Base-by-base conservation (phyloP, 2,329 filamentous ascomycete species). In the Ophiostoma fasciatum region DNA sequence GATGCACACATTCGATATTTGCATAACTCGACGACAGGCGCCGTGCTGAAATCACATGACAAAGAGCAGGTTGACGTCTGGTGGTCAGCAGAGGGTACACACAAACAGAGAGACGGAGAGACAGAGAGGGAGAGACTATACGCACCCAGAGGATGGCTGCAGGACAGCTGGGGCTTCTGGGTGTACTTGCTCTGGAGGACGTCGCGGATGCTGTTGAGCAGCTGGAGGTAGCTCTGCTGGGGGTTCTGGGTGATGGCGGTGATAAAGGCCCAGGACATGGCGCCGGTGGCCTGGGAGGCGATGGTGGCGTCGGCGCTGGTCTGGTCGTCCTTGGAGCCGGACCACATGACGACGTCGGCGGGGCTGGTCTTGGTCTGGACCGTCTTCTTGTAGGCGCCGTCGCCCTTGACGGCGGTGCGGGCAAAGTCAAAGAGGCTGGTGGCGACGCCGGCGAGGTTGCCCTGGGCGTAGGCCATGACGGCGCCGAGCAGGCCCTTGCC, bases 261-360 rank as follows among this genome's bases (percentile, higher is more conserved):
- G 55, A 98, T 87, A 56, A 98, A 98, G 9, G 90, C 90, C 77
- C 82, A 96, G 2, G 85, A 94, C 90, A 98, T 96, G 52, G 90
- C 90, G 35, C 90, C 90, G 0, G 90, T 96, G 20, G 90, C 88
- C 59, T 94, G 73, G 35, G 85, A 80, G 25, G 71, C 75, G 49
- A 96, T 94, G 15, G 76, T 82, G n/a, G 88, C 87, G 55, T 98
- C 90, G 58, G 84, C 82, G 45, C 85, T 94, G 50, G 88, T 98
- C 61, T 98, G 90, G 47, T 82, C 76, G 53, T 96, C 90, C 58
- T 96, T 96, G 63, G 83, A 93, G 38, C 90, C 90, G 37, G 84
- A 93, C 74, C 87, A 90, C 84, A 96, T 94, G 54, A 96, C 71
- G 30, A 98, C 88, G 57, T 96, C 90, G 30, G 90, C 90, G 2